Base-by-base conservation (phyloP, 2,329 filamentous ascomycete species). In the Emergomyces africanus region DNA sequence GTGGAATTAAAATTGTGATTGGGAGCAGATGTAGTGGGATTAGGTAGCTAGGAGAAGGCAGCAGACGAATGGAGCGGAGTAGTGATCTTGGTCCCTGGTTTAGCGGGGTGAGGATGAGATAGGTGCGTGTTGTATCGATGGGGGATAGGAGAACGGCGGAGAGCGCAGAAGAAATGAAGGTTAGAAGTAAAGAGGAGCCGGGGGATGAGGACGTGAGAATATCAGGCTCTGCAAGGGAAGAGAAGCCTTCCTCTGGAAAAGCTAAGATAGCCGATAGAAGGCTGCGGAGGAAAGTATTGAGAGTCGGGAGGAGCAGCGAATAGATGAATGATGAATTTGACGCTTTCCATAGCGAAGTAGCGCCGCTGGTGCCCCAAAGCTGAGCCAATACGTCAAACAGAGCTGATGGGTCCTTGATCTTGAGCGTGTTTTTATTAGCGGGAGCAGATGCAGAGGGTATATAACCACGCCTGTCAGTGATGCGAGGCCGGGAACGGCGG, bases 311-410 rank as follows among this genome's bases (percentile, higher is more conserved):
- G 20, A 97, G 79, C 53, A 96, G 83, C 0, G 86, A 88, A 74
- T 97, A 96, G 55, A 97, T 79, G 68, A 97, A 99, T 1, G 90
- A 95, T 15, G 88, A 84, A 70, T 97, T 97, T 42, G 90, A 89
- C 9, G 87, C 82, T 72, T 96, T 96, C 91, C 92, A 99, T 5
- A 96, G 85, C 4, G 94, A 94, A 80, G 90, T 91, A 0, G 86
- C 86, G 41, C 90, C 89, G 70, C 95, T 92, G 65, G 88, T 92
- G 54, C 86, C 81, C 89, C 94, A 97, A 23, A 97, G 76, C 70
- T 95, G 88, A 6, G 86, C 85, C 61, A 99, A 83, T 2, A 94
- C 89, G 64, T 96, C 90, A 66, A 91, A 82, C 60, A 97, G 79
- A 0, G 91, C 92, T 69, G 92, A 88, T 12, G 88, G 79, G 61